Conservation (phyloP, 2,329 filamentous ascomycete genomes). For the Venturia asperata region DNA sequence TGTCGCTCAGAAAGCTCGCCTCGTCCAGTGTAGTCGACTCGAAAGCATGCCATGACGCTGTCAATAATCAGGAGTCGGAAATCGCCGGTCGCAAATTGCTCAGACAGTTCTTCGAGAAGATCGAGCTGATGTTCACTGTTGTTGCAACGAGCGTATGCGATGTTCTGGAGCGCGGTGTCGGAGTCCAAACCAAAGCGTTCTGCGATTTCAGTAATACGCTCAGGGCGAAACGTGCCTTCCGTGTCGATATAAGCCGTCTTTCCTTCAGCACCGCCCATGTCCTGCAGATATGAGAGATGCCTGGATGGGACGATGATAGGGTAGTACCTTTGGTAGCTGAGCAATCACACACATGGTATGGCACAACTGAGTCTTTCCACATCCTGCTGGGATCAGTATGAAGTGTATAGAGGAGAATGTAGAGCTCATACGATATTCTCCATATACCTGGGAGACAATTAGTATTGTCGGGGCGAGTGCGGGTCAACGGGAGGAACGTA, state of each 20-base stretch:
- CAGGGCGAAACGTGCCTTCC: conserved; percentile 60
- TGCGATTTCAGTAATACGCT: conserved; percentile 60
- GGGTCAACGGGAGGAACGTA: conserved; percentile 18
- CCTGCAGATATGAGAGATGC: conserved; percentile 29
- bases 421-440: conserved; percentile 44
- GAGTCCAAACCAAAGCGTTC: conserved; percentile 57
- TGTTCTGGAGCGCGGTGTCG: conserved; percentile 57
- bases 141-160: conserved; percentile 55
- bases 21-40: conserved; percentile 59
- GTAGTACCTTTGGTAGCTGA: conserved; percentile 43
- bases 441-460: conserved; percentile 39
- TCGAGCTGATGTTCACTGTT: conserved; percentile 63
- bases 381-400: conserved; percentile 33
- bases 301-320: not conserved
- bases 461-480: not conserved
- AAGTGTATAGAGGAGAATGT: not conserved
- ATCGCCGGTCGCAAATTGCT: conserved; percentile 55
- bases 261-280: conserved; percentile 59
- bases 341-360: conserved; percentile 63
- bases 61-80: conserved; percentile 62
- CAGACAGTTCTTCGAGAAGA: conserved; percentile 53
- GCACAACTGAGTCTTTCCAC: conserved; percentile 62
- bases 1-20: conserved; percentile 63
- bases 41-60: conserved; percentile 63
- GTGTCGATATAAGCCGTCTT: conserved; percentile 63